Evolutionary conservation across 257 asterid genomes (phyloP).

Genomic region (Echium plantagineum): DNA sequence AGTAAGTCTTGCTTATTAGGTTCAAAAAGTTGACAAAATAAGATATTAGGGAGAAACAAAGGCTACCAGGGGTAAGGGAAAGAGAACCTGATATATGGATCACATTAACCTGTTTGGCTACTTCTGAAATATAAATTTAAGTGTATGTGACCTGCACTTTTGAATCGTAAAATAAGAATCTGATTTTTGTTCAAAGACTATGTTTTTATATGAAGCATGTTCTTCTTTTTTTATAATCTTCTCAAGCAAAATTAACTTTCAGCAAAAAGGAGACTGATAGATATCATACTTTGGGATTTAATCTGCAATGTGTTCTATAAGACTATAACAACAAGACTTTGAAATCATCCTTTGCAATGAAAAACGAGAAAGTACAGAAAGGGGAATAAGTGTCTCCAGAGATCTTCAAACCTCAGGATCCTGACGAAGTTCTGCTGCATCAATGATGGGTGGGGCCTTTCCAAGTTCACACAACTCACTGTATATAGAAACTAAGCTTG

Average conservation of each 20-base stretch:
- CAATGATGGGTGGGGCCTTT: slow-evolving; percentile 56
- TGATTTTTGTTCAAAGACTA: too few relatives aligned
- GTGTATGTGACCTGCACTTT: too few relatives aligned
- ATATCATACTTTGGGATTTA: background rate
- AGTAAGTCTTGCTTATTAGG: too few relatives aligned
- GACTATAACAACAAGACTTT: background rate
- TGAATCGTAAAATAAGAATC: too few relatives aligned
- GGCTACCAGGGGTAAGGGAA: too few relatives aligned
- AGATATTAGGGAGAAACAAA: too few relatives aligned
- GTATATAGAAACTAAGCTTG: slow-evolving; percentile 46
- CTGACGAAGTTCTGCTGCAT: slow-evolving; percentile 53
- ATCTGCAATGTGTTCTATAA: background rate
- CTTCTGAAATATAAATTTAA: too few relatives aligned
- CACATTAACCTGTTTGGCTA: too few relatives aligned
- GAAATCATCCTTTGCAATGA: background rate
- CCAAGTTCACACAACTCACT: slow-evolving; percentile 51
- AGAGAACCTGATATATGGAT: too few relatives aligned
- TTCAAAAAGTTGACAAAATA: too few relatives aligned
- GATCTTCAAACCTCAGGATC: slow-evolving; percentile 56
- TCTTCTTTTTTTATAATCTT: too few relatives aligned
- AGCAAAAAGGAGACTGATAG: background rate
- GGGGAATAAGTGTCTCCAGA: slow-evolving; percentile 9
- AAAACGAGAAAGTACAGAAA: slow-evolving; percentile 4
- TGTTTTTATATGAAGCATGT: too few relatives aligned
- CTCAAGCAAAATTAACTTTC: background rate